phyloP scores from a whole-genome alignment of 2,329 filamentous ascomycete species.

The Paracoccidioides lutzii region DNA sequence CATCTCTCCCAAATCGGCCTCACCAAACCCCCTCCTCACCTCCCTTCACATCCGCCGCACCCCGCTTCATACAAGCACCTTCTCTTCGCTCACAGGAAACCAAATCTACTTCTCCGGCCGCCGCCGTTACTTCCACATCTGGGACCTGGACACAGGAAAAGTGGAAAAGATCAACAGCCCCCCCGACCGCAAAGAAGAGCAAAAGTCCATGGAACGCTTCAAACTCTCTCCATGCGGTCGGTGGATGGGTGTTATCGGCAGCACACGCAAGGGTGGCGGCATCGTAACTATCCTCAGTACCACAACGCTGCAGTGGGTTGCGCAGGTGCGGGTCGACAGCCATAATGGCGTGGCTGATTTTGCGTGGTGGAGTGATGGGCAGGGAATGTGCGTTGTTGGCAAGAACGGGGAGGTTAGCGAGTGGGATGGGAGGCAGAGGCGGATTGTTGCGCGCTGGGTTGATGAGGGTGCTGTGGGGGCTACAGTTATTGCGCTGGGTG shows the following conservation, averaged over 20 bases:
- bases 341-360: slow-evolving; percentile 79
- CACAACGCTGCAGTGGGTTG: slow-evolving; percentile 72
- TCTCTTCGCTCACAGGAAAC: slow-evolving; percentile 58
- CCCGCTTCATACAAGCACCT: slow-evolving; percentile 71
- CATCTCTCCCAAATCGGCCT: slow-evolving; percentile 61
- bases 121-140: slow-evolving; percentile 83
- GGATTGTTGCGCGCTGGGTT: slow-evolving; percentile 69
- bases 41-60: slow-evolving; percentile 76
- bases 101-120: slow-evolving; percentile 82
- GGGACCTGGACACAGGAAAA: slow-evolving; percentile 70
- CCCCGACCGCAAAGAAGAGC: slow-evolving; percentile 60
- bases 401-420: slow-evolving; percentile 85
- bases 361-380: slow-evolving; percentile 77
- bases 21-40: slow-evolving; percentile 77
- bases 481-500: slow-evolving; percentile 66
- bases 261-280: slow-evolving; percentile 72
- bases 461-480: slow-evolving; percentile 83
- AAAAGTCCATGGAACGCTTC: slow-evolving; percentile 84
- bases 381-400: slow-evolving; percentile 68
- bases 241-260: slow-evolving; percentile 72
- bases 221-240: slow-evolving; percentile 73
- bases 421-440: slow-evolving; percentile 57
- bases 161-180: slow-evolving; percentile 70
- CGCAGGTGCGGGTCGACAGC: slow-evolving; percentile 69
- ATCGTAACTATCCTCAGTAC: slow-evolving; percentile 75